Evolutionary conservation across 495 filamentous ascomycete species (phyloP), one percentile per base, ranked within the genome.

Genomic region (Penicillium paradoxum): DNA sequence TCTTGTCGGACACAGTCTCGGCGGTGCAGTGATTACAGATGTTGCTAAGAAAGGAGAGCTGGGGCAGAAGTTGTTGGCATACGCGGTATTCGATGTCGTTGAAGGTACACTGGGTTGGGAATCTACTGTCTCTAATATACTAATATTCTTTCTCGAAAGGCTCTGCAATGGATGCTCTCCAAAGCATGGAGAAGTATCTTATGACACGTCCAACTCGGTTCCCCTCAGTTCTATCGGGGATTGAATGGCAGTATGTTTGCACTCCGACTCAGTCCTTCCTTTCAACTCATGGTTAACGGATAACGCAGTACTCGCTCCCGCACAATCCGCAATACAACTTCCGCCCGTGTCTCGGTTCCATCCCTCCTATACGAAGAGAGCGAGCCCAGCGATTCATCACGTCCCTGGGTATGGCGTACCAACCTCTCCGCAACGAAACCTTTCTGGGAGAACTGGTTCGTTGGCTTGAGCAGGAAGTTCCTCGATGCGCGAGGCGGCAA

Each of bases 371-470:
- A 69, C 54, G 71, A 80, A 51, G 68, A 75, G 59, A 59, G 63
- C 38, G 15, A 57, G 0, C 62, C 72, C 30, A 59, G 70, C 33
- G 71, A 73, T 29, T 24, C 61, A 24, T 60, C 67, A 5, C 65
- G 67, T 49, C 63, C 68, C 24, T 97, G 88, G 87, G 77, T 78
- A 29, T 98, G 93, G 93, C 76, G 85, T 51, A 97, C 93, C 3
- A 84, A 96, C 56, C 79, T 97, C 7, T 83, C 79, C 2, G 79
- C 80, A 33, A 97, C 95, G 14, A 84, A 95, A 59, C 86, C 88
- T 14, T 97, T 91, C 65, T 99, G 93, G 93, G 83, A 91, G 63
- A 84, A 82, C 49, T 99, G 93, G 93, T 99, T 97, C 57, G 70
- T 81, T 15, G 91, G 90, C 0, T 75, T 97, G 47, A 95, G 88